Base-by-base conservation (phyloP, 768 basidiomycete genomes). In the Saitozyma sp. region DNA sequence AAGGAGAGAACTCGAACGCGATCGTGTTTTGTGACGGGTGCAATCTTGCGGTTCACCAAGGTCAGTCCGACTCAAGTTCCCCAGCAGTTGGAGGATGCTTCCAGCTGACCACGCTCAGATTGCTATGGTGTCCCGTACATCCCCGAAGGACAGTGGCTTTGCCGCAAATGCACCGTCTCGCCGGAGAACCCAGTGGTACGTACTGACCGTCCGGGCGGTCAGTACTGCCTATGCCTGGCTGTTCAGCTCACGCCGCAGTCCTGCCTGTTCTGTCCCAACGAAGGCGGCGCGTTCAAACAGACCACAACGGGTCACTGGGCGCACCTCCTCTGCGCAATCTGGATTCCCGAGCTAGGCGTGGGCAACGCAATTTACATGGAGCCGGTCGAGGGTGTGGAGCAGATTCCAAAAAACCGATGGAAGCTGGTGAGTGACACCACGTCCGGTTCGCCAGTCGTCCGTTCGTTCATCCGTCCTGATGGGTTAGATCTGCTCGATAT, bases 1-100 rank as follows among this genome's bases (percentile, higher is more conserved):
- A 99, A 72, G 95, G 93, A 58, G 96, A 99, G 82, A 96, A 97
- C 75, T 92, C 90, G 62, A 99, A 98, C 78, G 96, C 93, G 8
- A 99, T 98, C 70, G 94, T 99, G 6, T 99, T 99, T 74, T 99
- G 96, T 77, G 96, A 99, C 76, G 96, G 95, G 0, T 99, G 96
- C 78, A 98, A 98, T 79, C 82, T 99, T 37, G 96, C 96, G 9
- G 96, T 99, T n/a, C 96, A 99, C 82, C 96, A 99, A 85, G 94
- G 94, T 90, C 63, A 57, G 84, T 42, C 5, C 52, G 19, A 11
- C 41, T 11, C 6, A 2, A 2, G 45, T 13, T 40, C 14, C 3
- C 5, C 29, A 29, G 29, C 29, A 29, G 29, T 29, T 29, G 2
- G 29, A 29, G 10, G 10, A 16, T 14, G 19, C 37, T 1, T 9